phyloP scores from a whole-genome alignment of 1,284 basidiomycete species.

The Ceratobasidium sp. region DNA sequence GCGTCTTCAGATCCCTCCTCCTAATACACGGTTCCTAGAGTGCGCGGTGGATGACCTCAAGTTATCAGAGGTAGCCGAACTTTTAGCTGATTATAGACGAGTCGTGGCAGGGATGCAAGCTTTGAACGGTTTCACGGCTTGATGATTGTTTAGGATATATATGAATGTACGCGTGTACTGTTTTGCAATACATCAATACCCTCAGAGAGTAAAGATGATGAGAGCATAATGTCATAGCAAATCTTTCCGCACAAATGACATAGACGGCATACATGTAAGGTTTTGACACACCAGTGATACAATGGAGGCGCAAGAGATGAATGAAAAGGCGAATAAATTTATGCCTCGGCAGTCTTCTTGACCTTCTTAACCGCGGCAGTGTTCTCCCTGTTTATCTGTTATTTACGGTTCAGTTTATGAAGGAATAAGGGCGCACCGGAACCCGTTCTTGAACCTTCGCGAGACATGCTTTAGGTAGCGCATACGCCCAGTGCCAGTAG shows the following conservation, averaged over 20 bases:
- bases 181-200: background rate
- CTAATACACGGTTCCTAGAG: slow-evolving; percentile 70
- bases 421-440: slow-evolving; percentile 61
- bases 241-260: slow-evolving; percentile 34
- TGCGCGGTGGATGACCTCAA: slow-evolving; percentile 74
- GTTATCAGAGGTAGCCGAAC: slow-evolving; percentile 74
- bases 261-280: slow-evolving; percentile 39
- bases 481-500: slow-evolving; percentile 97
- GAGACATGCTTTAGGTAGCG: slow-evolving; percentile 90
- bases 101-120: slow-evolving; percentile 58
- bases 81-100: slow-evolving; percentile 77
- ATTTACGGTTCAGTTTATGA: background rate
- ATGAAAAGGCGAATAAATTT: background rate
- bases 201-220: slow-evolving; percentile 4
- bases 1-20: slow-evolving; percentile 55
- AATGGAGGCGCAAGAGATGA: slow-evolving; percentile 4
- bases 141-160: background rate
- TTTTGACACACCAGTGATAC: slow-evolving; percentile 39
- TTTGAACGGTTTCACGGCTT: slow-evolving; percentile 52
- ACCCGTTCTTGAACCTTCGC: slow-evolving; percentile 97
- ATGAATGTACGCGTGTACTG: background rate
- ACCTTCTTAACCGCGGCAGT: slow-evolving; percentile 60
- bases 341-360: slow-evolving; percentile 47
- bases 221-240: slow-evolving; percentile 39
- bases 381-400: slow-evolving; percentile 70